Evolutionary conservation across 2,329 filamentous ascomycete genomes (phyloP).

Genomic region (Hypoxylon sp.): DNA sequence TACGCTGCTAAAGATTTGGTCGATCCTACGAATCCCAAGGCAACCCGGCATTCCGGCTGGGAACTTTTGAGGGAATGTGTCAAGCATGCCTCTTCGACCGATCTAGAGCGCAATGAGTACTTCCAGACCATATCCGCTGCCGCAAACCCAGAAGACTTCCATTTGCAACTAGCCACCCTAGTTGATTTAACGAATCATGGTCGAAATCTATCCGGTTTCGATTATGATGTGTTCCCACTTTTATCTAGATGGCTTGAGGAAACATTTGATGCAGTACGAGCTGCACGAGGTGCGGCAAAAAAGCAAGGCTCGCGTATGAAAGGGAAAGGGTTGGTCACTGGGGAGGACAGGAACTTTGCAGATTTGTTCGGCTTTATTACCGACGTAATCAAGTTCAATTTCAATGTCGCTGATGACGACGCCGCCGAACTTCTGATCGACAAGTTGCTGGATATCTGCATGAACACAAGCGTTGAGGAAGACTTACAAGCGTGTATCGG

Average conservation of each 20-base stretch:
- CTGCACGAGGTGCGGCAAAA: conserved; percentile 67
- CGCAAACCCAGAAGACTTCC: conserved; percentile 74
- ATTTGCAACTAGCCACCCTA: conserved; percentile 75
- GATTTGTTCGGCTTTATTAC: conserved; percentile 76
- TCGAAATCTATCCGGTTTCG: conserved; percentile 75
- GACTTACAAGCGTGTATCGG: conserved; percentile 78
- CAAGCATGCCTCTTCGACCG: conserved; percentile 73
- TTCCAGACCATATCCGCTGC: conserved; percentile 73
- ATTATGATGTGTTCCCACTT: conserved; percentile 76
- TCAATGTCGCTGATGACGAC: conserved; percentile 75
- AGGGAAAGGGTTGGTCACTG: conserved; percentile 59
- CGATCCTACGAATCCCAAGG: conserved; percentile 67
- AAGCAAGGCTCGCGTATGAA: conserved; percentile 64
- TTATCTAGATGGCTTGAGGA: conserved; percentile 73
- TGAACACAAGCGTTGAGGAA: conserved; percentile 73
- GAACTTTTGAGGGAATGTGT: conserved; percentile 76
- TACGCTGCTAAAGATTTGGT: conserved; percentile 76
- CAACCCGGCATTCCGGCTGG: conserved; percentile 73
- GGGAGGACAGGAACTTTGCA: conserved; percentile 74
- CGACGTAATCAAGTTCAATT: conserved; percentile 82
- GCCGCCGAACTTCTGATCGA: conserved; percentile 74
- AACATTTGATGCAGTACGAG: conserved; percentile 68
- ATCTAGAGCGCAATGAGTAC: conserved; percentile 76
- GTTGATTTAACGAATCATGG: conserved; percentile 74
- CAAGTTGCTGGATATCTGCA: conserved; percentile 75